Evolutionary conservation across 2,329 filamentous ascomycete genomes (phyloP).

Genomic region (Didymella pinodella): DNA sequence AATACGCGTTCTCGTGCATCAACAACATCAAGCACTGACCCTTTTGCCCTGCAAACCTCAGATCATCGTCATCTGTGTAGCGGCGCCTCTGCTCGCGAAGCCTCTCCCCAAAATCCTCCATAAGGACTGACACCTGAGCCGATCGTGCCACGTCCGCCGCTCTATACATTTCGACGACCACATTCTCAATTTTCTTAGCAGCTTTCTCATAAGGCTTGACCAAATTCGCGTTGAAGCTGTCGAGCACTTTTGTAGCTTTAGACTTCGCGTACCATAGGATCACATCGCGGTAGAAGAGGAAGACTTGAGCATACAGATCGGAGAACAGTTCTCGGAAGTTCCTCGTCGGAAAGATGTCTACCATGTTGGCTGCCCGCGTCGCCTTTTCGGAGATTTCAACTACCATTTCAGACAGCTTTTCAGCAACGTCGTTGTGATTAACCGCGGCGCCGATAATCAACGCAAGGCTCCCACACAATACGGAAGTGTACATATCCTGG

Average conservation of each 20-base stretch:
- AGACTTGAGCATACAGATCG: not conserved
- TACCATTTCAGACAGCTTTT: not conserved
- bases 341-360: not conserved
- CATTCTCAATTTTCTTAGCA: not conserved
- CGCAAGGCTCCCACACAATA: not conserved
- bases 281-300: conserved; percentile 5
- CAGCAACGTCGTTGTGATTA: not conserved
- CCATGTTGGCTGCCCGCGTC: not conserved
- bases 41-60: not conserved
- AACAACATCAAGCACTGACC: no score
- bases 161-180: not conserved
- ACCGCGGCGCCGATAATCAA: not conserved
- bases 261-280: conserved; percentile 1
- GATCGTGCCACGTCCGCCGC: not conserved
- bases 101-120: not conserved
- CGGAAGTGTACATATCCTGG: not conserved
- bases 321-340: not conserved
- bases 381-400: not conserved
- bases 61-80: not conserved
- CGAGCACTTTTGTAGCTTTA: not conserved
- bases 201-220: not conserved
- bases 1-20: no score
- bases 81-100: not conserved
- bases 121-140: not conserved
- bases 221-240: not conserved